These are phyloP conservation scores for Hansfordia pulvinata DNA, from an alignment of 2,329 filamentous ascomycete genomes.

Conservation along the genomic window DNA sequence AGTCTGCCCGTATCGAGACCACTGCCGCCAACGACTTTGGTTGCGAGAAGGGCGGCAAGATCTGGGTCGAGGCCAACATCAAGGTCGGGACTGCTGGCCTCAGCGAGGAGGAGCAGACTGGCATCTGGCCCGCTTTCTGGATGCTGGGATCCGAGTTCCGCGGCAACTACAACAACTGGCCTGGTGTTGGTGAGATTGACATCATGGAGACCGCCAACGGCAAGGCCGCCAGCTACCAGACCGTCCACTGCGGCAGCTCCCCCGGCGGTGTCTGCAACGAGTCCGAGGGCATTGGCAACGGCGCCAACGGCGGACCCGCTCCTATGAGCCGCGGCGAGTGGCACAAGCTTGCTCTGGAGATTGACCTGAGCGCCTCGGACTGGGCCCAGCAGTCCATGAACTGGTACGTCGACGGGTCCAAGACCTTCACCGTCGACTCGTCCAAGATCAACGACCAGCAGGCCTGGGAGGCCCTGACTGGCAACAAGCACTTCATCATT, in stretches of 20 bases:
- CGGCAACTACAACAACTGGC: background rate
- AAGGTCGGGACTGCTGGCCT: background rate
- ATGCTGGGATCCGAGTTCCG: background rate
- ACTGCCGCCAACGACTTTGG: background rate
- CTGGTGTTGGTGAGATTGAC: constrained; percentile 26
- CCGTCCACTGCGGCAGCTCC: constrained; percentile 25
- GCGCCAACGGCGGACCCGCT: constrained; percentile 7
- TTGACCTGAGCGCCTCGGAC: constrained; percentile 15
- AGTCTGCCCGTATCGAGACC: constrained; percentile 1
- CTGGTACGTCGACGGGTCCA: constrained; percentile 20
- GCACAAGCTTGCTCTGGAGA: constrained; percentile 17
- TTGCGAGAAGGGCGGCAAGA: background rate
- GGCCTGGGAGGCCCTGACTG: constrained; percentile 18
- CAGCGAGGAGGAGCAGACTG: background rate
- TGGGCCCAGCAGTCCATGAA: constrained; percentile 17
- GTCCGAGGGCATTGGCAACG: constrained; percentile 18
- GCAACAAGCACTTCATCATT: constrained; percentile 18
- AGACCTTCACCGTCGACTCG: constrained; percentile 13
- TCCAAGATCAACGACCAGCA: constrained; percentile 9
- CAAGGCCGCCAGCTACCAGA: constrained; percentile 17
- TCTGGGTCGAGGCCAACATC: background rate
- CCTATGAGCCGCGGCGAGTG: constrained; percentile 16
- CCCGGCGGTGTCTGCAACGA: constrained; percentile 27
- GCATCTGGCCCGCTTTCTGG: constrained; percentile 1
- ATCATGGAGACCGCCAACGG: constrained; percentile 29